Percentiles rank a stretch among this genome's conserved stretches.
Conservation (phyloP, 306 rosid species). For the Dalbergia cultrata region DNA sequence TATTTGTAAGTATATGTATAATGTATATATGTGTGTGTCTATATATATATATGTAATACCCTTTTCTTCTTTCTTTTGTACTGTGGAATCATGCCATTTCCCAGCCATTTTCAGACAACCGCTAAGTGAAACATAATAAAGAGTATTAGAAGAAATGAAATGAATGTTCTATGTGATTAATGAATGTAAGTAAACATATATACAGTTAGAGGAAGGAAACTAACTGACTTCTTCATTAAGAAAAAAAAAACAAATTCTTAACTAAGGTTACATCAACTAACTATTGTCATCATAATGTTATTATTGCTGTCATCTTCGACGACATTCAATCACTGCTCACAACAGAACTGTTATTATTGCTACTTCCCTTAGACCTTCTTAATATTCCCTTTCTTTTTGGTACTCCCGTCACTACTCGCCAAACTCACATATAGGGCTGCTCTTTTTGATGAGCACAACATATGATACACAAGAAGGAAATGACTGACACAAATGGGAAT, state of each 20-base stretch:
- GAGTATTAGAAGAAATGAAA: no score
- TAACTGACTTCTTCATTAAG: no score
- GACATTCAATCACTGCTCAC: conserved; percentile 35
- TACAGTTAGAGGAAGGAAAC: conserved; percentile 26
- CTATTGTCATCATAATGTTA: no score
- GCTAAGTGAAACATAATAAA: conserved; percentile 5
- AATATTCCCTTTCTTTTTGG: background rate
- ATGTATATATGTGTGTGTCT: background rate
- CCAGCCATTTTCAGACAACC: conserved; percentile 9
- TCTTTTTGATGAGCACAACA: no score
- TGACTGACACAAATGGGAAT: no score
- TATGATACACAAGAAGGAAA: no score
- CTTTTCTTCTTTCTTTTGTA: background rate
- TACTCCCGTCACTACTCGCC: conserved; percentile 14
- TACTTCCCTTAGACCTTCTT: conserved; percentile 38
- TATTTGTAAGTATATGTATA: background rate
- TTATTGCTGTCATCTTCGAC: conserved; percentile 30
- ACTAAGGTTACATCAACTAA: no score
- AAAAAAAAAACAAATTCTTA: no score
- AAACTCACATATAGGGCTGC: conserved; percentile 28
- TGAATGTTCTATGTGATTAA: no score
- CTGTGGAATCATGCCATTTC: conserved; percentile 6
- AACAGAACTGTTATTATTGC: background rate
- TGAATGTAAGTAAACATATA: no score
- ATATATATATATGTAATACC: background rate